Percentiles rank a stretch among this genome's conserved stretches.
These are phyloP conservation scores for Phytomonas sp. DNA, from an alignment of 208 protist species.

Conservation along the genomic window DNA sequence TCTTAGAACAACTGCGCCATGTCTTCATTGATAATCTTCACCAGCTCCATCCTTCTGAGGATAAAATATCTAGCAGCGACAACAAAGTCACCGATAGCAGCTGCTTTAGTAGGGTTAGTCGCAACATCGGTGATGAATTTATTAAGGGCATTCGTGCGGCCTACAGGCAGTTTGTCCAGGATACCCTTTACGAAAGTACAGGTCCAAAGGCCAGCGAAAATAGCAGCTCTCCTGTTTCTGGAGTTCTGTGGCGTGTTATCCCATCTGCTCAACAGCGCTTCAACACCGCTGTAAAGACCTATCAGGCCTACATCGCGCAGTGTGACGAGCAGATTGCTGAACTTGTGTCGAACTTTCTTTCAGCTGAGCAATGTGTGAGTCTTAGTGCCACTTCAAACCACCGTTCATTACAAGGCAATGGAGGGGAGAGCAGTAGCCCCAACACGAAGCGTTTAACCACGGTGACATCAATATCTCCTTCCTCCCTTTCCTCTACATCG, in stretches of 20 bases:
- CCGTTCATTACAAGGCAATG: background rate
- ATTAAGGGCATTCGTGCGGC: background rate
- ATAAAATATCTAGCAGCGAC: background rate
- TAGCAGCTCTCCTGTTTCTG: background rate
- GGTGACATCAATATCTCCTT: background rate
- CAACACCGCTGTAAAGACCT: conserved; percentile 27
- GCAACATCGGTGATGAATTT: background rate
- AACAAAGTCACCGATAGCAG: conserved; percentile 15
- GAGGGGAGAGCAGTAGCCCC: background rate
- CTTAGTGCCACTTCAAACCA: background rate
- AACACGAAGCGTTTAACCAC: background rate
- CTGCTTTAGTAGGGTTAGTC: conserved; percentile 1
- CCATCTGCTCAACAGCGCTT: conserved; percentile 28
- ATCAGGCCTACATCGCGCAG: conserved; percentile 25
- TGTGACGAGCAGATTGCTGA: conserved; percentile 68
- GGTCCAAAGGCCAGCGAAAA: background rate
- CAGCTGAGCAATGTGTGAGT: background rate
- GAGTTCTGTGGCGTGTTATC: conserved; percentile 41
- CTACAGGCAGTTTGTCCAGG: background rate
- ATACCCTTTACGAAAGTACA: background rate
- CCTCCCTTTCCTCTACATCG: conserved; percentile 16
- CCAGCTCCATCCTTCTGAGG: conserved; percentile 3
- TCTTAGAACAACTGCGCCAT: conserved; percentile 34
- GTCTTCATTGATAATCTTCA: conserved; percentile 24
- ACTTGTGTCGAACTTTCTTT: conserved; percentile 36